Evolutionary conservation across 164 flowering plant genomes (phyloP), one percentile per base, ranked within the genome.

Genomic region (Aristolochia contorta): DNA sequence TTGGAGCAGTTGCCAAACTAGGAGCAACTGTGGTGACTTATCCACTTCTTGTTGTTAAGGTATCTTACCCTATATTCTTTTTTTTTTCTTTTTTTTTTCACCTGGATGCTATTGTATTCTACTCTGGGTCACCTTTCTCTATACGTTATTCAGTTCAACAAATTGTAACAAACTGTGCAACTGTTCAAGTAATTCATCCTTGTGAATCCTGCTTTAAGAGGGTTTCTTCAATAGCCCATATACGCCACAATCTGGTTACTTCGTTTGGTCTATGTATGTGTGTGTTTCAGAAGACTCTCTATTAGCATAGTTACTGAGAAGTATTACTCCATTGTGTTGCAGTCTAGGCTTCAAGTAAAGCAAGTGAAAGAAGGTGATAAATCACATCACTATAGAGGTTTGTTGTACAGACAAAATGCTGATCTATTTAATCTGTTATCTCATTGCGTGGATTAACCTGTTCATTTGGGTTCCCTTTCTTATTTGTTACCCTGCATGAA

Each of bases 41-140:
- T 84, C 98, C 98, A 59, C 94, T 93, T 70, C 77, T 84, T 62
- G 98, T 90, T 59, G 98, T 93, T 13, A 93, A 93, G 98, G 98
- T 83, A 72, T 56, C 45, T 19, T 54, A 49, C 27, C 16, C 58
- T 37, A 54, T 15, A 27, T 27, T 27, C 5, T 2, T 27, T 27
- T 27, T 27, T 27, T 2, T 27, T 27, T 2, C n/a, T n/a, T n/a
- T n/a, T n/a, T 3, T 12, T 12, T 48, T 15, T 48, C 6, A 25
- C 58, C 22, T 4, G 41, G 21, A 33, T 3, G 43, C 32, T 1
- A 56, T 56, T 24, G 24, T 16, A 0, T 14, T 53, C 12, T 1
- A 15, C 16, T 21, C 19, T n/a, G 19, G 53, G 9, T 49, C 19
- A 10, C 22, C 22, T 49, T 15, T 18, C 16, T 49, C 19, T 21